phyloP scores from a whole-genome alignment of 2,329 filamentous ascomycete species.

The Gaeumannomyces tritici region DNA sequence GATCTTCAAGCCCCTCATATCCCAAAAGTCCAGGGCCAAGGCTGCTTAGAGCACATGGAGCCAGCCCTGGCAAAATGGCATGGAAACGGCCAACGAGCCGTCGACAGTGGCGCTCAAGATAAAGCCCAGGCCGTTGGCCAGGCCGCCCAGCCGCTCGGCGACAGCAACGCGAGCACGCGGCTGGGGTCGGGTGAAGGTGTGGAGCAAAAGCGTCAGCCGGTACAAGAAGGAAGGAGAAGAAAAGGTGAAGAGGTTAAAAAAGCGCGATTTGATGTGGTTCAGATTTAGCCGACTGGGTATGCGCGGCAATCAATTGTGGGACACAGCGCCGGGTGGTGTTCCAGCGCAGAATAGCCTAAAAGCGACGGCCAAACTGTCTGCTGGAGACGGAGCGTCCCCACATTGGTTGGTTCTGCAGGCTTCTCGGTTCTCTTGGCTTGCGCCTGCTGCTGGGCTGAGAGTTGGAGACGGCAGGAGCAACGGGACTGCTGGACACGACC shows the following conservation, averaged over 20 bases:
- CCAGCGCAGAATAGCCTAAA: background rate
- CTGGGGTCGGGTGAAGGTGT: background rate
- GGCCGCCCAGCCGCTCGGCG: background rate
- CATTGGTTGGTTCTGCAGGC: too few relatives aligned
- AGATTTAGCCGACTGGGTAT: background rate
- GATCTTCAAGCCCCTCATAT: too few relatives aligned
- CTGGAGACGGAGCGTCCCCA: background rate
- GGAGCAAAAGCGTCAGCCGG: background rate
- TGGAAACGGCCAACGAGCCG: background rate
- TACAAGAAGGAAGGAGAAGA: background rate
- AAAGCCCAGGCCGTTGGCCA: too few relatives aligned
- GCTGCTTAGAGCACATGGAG: background rate
- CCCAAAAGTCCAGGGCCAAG: background rate
- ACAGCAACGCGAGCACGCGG: background rate
- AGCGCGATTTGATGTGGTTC: background rate
- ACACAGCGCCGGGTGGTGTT: background rate
- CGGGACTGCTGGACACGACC: too few relatives aligned
- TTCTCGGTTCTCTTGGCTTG: too few relatives aligned
- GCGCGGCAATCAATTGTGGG: background rate
- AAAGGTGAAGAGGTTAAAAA: background rate
- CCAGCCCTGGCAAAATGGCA: too few relatives aligned
- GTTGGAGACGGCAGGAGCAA: too few relatives aligned
- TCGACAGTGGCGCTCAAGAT: too few relatives aligned
- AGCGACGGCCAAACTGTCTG: background rate
- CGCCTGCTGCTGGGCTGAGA: too few relatives aligned